Evolutionary conservation across 257 asterid genomes (phyloP).

Genomic region (Lithospermum erythrorhizon): DNA sequence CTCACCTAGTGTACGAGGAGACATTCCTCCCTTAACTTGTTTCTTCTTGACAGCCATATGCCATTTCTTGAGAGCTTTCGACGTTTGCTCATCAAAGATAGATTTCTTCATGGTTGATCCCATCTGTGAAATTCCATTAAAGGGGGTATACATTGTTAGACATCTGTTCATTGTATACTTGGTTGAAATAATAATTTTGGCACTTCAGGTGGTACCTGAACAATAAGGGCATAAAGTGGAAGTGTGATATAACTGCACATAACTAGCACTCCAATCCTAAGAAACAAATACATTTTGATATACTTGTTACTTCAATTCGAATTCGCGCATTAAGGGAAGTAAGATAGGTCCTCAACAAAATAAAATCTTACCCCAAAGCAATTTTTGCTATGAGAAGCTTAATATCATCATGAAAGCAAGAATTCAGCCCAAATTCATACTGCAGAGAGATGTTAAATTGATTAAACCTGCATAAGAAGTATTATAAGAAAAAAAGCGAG

Average conservation of each 20-base stretch:
- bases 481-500: too few relatives aligned
- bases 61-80: conserved; percentile 84
- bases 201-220: conserved; percentile 43
- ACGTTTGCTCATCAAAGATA: conserved; percentile 84
- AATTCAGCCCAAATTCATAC: conserved; percentile 49
- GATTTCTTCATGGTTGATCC: conserved; percentile 88
- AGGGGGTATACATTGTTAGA: not conserved
- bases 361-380: conserved; percentile 45
- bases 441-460: conserved; percentile 24
- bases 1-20: conserved; percentile 33
- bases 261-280: conserved; percentile 49
- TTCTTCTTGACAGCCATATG: conserved; percentile 61
- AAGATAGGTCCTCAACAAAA: not conserved
- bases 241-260: conserved; percentile 88
- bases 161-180: not conserved
- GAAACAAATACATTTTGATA: conserved; percentile 10
- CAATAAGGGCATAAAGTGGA: conserved; percentile 74
- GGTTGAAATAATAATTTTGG: too few relatives aligned
- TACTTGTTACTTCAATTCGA: not conserved
- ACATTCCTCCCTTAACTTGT: conserved; percentile 5
- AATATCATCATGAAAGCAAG: conserved; percentile 64
- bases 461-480: too few relatives aligned
- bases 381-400: conserved; percentile 46
- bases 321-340: not conserved
- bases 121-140: conserved; percentile 34